Evolutionary conservation across 768 basidiomycete species (phyloP).

Genomic region (Mycena floridula): DNA sequence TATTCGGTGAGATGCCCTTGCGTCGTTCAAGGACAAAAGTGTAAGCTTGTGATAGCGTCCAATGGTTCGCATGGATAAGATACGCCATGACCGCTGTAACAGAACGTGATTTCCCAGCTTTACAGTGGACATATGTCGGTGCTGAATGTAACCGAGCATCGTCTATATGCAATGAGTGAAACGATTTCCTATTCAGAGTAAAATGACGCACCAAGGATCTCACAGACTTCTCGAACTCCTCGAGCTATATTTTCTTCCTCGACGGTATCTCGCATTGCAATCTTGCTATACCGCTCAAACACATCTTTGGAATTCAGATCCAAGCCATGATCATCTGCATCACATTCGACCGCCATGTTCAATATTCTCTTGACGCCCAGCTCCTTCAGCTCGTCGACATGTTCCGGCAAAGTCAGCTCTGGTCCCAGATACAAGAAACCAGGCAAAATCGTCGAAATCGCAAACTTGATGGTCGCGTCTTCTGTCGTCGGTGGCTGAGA

Average conservation of each 20-base stretch:
- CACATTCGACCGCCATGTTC: conserved; percentile 90
- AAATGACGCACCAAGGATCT: conserved; percentile 67
- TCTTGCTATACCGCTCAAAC: conserved; percentile 81
- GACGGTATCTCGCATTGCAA: conserved; percentile 93
- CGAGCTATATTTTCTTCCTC: conserved; percentile 86
- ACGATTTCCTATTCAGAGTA: neutral
- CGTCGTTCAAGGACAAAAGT: conserved; percentile 87
- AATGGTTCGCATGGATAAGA: conserved; percentile 95
- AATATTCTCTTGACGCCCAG: conserved; percentile 84
- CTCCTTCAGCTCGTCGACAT: conserved; percentile 66
- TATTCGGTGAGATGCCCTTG: conserved; percentile 94
- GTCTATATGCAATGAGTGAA: conserved; percentile 38
- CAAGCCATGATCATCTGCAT: conserved; percentile 70
- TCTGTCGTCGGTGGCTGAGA: conserved; percentile 47
- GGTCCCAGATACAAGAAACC: conserved; percentile 89
- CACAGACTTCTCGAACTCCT: conserved; percentile 80
- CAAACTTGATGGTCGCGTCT: conserved; percentile 60
- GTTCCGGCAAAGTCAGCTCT: conserved; percentile 68
- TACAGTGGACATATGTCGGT: conserved; percentile 93
- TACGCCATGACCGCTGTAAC: conserved; percentile 97
- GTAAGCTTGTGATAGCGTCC: conserved; percentile 91
- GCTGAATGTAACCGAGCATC: conserved; percentile 87
- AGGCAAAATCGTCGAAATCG: conserved; percentile 88
- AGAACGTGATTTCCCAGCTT: conserved; percentile 91
- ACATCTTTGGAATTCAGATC: conserved; percentile 50